These are phyloP conservation scores for Ceratobasidium sp. DNA, from an alignment of 1,284 basidiomycete genomes.

Conservation along the genomic window DNA sequence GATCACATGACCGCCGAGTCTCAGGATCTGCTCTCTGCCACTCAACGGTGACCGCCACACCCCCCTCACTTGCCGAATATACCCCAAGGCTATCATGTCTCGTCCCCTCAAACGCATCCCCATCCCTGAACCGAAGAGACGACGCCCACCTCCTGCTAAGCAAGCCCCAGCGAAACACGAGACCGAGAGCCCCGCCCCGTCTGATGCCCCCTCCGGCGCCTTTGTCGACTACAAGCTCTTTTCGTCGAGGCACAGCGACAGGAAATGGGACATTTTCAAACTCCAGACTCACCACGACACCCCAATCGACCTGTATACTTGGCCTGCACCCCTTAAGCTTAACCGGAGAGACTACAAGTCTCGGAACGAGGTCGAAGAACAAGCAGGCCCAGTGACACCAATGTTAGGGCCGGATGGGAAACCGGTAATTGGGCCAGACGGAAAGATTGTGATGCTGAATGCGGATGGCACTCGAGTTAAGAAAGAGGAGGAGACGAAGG, in stretches of 20 bases:
- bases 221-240: constrained; percentile 72
- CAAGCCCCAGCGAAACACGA: constrained; percentile 18
- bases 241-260: constrained; percentile 78
- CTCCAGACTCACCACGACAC: constrained; percentile 73
- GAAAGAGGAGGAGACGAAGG: constrained; percentile 56
- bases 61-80: neutral
- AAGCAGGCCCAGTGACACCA: constrained; percentile 54
- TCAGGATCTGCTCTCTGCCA: constrained; percentile 15
- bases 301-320: constrained; percentile 63
- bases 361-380: constrained; percentile 49
- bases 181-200: constrained; percentile 27
- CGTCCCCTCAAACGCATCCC: constrained; percentile 38
- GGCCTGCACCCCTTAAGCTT: constrained; percentile 72
- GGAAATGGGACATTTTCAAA: constrained; percentile 67
- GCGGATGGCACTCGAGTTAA: constrained; percentile 75
- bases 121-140: constrained; percentile 36
- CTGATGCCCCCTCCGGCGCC: constrained; percentile 32
- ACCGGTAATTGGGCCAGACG: constrained; percentile 77
- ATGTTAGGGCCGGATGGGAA: constrained; percentile 82
- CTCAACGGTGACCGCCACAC: constrained; percentile 18
- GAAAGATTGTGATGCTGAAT: constrained; percentile 81
- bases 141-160: constrained; percentile 24
- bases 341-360: constrained; percentile 80
- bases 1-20: constrained; percentile 33
- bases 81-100: constrained; percentile 1